Base-by-base conservation (phyloP, 148 eudicot genomes). In the Cornus controversa region DNA sequence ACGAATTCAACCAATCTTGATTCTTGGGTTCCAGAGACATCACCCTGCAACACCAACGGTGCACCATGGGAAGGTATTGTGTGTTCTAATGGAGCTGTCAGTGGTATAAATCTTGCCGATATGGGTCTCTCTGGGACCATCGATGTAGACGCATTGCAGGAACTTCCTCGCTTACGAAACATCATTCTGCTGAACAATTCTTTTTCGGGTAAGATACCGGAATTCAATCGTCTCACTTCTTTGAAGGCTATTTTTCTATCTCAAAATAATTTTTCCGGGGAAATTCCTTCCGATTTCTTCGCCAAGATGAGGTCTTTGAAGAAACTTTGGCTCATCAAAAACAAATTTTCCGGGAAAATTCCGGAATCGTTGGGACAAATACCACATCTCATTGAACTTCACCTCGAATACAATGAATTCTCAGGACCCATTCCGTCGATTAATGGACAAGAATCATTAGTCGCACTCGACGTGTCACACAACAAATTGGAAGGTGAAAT, bases 401-500 rank as follows among this genome's bases (percentile, higher is more conserved):
- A 79, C 69, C 68, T 90, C 23, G 88, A 90, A 40, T 15, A 67
- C 28, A 90, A 90, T 58, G 69, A 73, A 73, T 90, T 90, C 78
- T 82, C 85, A 18, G 94, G 94, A 8, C 64, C 80, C 9, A 70
- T 89, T 70, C 94, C 90, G 0, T 70, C 80, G 0, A 50, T 90
- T 6, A 40, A 40, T 40, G 64, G 79, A 0, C 90, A 88, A 45
- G 14, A 45, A 27, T 22, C 86, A 0, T 26, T 90, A 22, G 70
- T 66, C 2, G 77, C 66, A 34, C 23, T 87, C 11, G 74, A 88
- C 45, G 2, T 90, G 47, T 85, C 94, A 0, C 24, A 81, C 31
- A 90, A 90, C 69, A 77, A 83, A 22, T 65, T 91, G 24, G 83
- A 80, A 75, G 96, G 96, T 0, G 79, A 81, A 73, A 70, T 91